Evolutionary conservation across 2,329 filamentous ascomycete species (phyloP), one percentile per base, ranked within the genome.

Genomic region (Beauveria varroae): DNA sequence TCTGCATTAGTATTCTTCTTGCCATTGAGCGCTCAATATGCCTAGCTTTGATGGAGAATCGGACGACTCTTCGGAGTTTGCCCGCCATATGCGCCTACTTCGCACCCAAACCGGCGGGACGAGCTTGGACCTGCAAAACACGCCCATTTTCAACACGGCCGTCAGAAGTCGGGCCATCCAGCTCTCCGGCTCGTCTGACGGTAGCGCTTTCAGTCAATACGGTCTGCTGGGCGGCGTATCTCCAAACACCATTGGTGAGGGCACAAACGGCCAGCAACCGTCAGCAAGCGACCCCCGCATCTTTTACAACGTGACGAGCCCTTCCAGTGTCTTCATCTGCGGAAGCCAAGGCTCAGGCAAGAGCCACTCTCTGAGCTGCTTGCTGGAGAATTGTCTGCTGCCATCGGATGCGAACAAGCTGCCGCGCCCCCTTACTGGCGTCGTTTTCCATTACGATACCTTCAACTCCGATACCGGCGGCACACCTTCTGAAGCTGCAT

Each of bases 381-480:
- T 83, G 1, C 68, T 83, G 0, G 85, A 88, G 67, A 85, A 83
- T 64, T 86, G 80, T 41, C 72, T 88, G 0, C 71, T 84, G 1
- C 65, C 69, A 0, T 80, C 75, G 0, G 66, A 69, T 0, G 73
- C 80, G 0, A 81, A 79, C 7, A 68, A 70, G 0, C 73, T 86
- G 1, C 75, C 77, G 0, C 73, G 73, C 0, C 84, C 85, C 0
- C 72, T 88, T 0, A 82, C 84, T 0, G 85, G 82, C 0, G 71
- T 89, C 0, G 80, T 89, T 0, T 88, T 89, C 54, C 85, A 89
- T 64, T 89, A 86, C 62, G 84, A 87, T 64, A 78, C 77, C 0
- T 84, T 82, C 63, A 75, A 77, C 12, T 81, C 77, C 0, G 78
- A 81, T 49, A 66, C 69, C 0, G 72, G 76, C 1, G 80, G 80